Conservation (phyloP, 306 rosid genomes). For the Benincasa hispida region DNA sequence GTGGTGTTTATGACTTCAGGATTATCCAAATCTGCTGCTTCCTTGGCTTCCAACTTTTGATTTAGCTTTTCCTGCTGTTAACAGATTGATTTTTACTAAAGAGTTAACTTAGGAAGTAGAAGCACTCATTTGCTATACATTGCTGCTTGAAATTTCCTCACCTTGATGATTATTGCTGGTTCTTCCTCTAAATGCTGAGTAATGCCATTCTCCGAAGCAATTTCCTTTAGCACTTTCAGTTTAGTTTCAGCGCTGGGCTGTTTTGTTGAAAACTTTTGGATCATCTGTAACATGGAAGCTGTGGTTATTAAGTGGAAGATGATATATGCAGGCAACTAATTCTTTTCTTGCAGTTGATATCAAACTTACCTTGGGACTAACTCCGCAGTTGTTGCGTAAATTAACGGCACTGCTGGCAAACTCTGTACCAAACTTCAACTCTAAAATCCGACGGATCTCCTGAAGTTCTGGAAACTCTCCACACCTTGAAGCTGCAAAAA, state of each 20-base stretch:
- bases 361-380: slow-evolving; percentile 39
- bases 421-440: slow-evolving; percentile 57
- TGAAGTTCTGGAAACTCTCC: slow-evolving; percentile 96
- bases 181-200: slow-evolving; percentile 51
- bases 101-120: not conserved
- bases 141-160: not conserved
- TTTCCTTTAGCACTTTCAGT: slow-evolving; percentile 60
- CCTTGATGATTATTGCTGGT: slow-evolving; percentile 1
- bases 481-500: slow-evolving; percentile 71
- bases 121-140: not conserved
- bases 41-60: slow-evolving; percentile 6
- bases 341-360: not conserved
- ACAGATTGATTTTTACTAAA: not conserved
- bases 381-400: slow-evolving; percentile 63
- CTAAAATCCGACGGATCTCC: slow-evolving; percentile 54
- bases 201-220: slow-evolving; percentile 52
- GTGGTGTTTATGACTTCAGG: slow-evolving; percentile 11
- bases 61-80: not conserved
- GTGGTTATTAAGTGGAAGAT: not conserved
- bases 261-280: slow-evolving; percentile 60
- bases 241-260: slow-evolving; percentile 51
- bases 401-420: slow-evolving; percentile 51
- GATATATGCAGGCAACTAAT: not conserved
- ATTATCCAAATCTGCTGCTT: not conserved
- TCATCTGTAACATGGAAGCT: slow-evolving; percentile 29